A percentile compares a stretch with the other conserved stretches of the same genome.
Conservation (phyloP, 2,329 filamentous ascomycete species). For the Sclerotinia minor region DNA sequence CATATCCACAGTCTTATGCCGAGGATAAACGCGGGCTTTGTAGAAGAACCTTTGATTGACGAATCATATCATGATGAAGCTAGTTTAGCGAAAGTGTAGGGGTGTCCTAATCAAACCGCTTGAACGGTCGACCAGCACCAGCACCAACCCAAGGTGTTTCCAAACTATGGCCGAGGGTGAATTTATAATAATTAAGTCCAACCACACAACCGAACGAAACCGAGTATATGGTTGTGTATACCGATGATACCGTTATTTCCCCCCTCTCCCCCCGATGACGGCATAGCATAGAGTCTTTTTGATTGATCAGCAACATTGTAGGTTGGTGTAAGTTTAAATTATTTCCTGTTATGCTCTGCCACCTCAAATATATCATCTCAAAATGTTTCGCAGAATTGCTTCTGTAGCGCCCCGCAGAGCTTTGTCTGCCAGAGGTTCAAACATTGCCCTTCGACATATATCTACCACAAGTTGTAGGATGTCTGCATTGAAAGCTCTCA, state of each 20-base stretch:
- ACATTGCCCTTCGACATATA: conserved; percentile 31
- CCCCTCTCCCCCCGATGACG: neutral
- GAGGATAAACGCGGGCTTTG: conserved; percentile 18
- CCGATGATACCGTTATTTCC: neutral
- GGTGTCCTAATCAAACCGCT: neutral
- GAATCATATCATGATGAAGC: neutral
- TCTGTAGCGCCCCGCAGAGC: conserved; percentile 34
- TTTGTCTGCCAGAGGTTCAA: conserved; percentile 30
- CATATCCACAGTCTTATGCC: conserved; percentile 2
- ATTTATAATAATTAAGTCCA: neutral
- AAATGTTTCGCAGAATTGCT: conserved; percentile 40
- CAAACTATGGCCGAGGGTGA: neutral
- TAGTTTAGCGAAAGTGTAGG: fast-evolving
- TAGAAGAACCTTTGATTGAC: neutral
- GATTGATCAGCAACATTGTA: conserved; percentile 11
- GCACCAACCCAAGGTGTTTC: fast-evolving
- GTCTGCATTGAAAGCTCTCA: conserved; percentile 34
- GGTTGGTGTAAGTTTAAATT: neutral
- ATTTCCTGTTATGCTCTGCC: conserved; percentile 1
- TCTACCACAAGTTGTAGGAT: conserved; percentile 35
- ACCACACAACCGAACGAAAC: conserved; percentile 14
- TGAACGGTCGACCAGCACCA: neutral
- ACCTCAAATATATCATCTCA: conserved; percentile 25
- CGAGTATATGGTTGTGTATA: neutral
- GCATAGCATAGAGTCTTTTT: neutral